These are phyloP conservation scores for Dalechampia spathulata DNA, from an alignment of 441 rosid genomes.

Conservation along the genomic window DNA sequence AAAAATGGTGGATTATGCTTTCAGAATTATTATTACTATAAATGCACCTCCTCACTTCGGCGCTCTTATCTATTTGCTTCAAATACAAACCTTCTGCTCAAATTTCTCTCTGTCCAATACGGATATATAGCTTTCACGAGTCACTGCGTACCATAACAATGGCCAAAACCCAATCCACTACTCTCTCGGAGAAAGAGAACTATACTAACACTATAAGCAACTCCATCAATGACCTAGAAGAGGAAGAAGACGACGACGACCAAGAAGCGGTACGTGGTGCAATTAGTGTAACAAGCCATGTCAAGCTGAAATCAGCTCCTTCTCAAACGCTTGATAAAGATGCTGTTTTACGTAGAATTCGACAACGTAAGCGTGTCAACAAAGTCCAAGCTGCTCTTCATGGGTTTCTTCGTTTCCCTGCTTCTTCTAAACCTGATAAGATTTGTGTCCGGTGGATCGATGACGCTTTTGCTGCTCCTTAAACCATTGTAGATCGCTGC, in stretches of 20 bases:
- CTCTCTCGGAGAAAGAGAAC: conserved; percentile 8
- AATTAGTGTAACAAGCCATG: conserved; percentile 24
- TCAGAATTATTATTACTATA: no score
- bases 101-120: no score
- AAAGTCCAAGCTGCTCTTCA: conserved; percentile 26
- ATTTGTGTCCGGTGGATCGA: conserved; percentile 42
- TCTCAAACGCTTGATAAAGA: conserved; percentile 28
- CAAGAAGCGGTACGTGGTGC: conserved; percentile 14
- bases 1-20: no score
- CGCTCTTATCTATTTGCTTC: no score
- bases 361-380: conserved; percentile 43
- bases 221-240: conserved; percentile 20
- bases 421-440: conserved; percentile 4
- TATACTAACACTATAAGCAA: background rate
- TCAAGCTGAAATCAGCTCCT: conserved; percentile 32
- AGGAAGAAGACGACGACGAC: no score
- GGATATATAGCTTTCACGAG: no score
- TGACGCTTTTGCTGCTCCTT: conserved; percentile 55
- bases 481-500: no score
- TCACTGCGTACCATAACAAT: no score
- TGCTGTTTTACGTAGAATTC: conserved; percentile 41
- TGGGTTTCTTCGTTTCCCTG: conserved; percentile 21
- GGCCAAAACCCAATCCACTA: no score
- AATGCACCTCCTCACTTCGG: no score
- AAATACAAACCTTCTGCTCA: no score